Evolutionary conservation across 1,284 basidiomycete genomes (phyloP).

Genomic region (Athelia psychrophila): DNA sequence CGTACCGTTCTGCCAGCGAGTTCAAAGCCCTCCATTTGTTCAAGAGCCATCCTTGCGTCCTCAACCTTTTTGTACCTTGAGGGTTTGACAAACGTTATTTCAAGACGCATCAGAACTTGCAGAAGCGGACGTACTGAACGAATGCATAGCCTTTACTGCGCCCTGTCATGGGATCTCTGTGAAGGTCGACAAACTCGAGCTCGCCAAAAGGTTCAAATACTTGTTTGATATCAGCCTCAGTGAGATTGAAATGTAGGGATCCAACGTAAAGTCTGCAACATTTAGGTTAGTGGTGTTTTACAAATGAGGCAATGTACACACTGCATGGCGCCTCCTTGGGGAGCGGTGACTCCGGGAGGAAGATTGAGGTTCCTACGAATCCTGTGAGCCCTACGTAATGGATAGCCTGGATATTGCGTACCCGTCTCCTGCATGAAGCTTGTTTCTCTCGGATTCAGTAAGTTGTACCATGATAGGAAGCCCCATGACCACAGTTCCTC

Average conservation of each 20-base stretch:
- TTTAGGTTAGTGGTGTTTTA: conserved; percentile 9
- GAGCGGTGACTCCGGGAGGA: conserved; percentile 71
- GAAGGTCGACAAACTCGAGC: conserved; percentile 97
- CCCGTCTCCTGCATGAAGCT: conserved; percentile 82
- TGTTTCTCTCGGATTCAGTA: conserved; percentile 95
- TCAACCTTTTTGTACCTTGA: conserved; percentile 81
- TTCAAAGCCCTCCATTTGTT: conserved; percentile 98
- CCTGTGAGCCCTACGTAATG: not conserved
- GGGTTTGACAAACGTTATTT: not conserved
- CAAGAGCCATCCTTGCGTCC: conserved; percentile 93
- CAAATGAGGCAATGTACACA: conserved; percentile 34
- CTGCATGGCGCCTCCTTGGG: conserved; percentile 77
- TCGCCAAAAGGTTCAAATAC: conserved; percentile 99
- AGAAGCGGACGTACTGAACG: conserved; percentile 72
- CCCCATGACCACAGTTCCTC: conserved; percentile 96
- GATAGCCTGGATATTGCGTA: conserved; percentile 32
- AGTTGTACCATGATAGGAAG: conserved; percentile 95
- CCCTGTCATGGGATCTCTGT: conserved; percentile 89
- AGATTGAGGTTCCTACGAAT: conserved; percentile 65
- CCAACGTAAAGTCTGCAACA: conserved; percentile 86
- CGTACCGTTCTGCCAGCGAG: conserved; percentile 89
- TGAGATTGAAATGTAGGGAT: conserved; percentile 94
- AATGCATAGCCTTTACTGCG: conserved; percentile 98
- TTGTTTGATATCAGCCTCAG: conserved; percentile 94
- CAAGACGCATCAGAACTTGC: conserved; percentile 3